These are phyloP conservation scores for Annulohypoxylon moriforme DNA, from an alignment of 495 filamentous ascomycete genomes.

Conservation along the genomic window DNA sequence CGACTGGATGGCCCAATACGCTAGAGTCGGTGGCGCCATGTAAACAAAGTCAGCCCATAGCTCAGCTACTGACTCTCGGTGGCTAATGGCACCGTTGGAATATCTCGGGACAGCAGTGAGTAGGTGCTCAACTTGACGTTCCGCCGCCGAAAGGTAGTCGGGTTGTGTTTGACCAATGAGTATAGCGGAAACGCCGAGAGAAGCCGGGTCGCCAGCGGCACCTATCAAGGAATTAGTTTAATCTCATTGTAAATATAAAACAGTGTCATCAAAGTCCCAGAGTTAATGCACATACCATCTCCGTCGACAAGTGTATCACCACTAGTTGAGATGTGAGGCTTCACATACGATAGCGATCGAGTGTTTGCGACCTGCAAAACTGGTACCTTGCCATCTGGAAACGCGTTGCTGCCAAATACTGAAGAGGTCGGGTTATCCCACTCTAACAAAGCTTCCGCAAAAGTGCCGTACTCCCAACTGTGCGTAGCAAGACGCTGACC, in stretches of 20 bases:
- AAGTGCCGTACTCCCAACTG: slow-evolving; percentile 63
- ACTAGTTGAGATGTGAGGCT: slow-evolving; percentile 48
- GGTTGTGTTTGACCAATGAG: slow-evolving; percentile 57
- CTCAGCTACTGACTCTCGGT: slow-evolving; percentile 58
- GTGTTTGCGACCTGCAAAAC: slow-evolving; percentile 38
- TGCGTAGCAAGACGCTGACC: slow-evolving; percentile 45
- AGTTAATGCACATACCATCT: slow-evolving; percentile 39
- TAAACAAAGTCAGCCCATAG: slow-evolving; percentile 64
- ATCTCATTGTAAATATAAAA: not conserved
- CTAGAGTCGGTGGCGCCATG: slow-evolving; percentile 63
- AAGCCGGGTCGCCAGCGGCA: slow-evolving; percentile 58
- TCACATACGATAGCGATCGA: slow-evolving; percentile 52
- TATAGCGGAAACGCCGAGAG: slow-evolving; percentile 58
- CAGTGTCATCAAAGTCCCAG: not conserved
- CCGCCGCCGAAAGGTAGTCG: slow-evolving; percentile 51
- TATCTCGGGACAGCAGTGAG: slow-evolving; percentile 58
- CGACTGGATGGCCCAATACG: slow-evolving; percentile 60
- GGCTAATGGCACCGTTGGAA: slow-evolving; percentile 63
- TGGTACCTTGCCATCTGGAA: slow-evolving; percentile 56
- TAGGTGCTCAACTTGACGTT: slow-evolving; percentile 55
- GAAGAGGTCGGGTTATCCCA: slow-evolving; percentile 55
- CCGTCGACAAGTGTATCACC: slow-evolving; percentile 48
- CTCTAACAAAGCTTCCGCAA: slow-evolving; percentile 62
- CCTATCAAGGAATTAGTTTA: slow-evolving; percentile 29
- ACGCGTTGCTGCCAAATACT: slow-evolving; percentile 59